phyloP scores from a whole-genome alignment of 2,329 filamentous ascomycete genomes.

The Aspergillus quadrilineatus region DNA sequence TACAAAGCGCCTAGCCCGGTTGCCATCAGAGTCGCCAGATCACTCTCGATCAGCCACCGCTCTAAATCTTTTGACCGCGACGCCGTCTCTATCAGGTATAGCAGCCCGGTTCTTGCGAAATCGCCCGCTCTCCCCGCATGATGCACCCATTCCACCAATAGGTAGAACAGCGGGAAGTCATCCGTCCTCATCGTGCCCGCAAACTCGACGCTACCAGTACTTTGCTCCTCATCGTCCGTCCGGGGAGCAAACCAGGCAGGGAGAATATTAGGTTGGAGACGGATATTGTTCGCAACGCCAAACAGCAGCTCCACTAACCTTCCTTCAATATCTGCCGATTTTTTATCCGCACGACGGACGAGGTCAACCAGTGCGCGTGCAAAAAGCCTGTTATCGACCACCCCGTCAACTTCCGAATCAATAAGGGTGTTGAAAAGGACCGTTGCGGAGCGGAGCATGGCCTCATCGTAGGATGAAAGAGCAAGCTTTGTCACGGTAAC shows the following conservation, averaged over 20 bases:
- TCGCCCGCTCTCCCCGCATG: conserved; percentile 92
- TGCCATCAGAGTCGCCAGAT: conserved; percentile 94
- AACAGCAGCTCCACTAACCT: conserved; percentile 91
- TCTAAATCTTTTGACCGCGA: conserved; percentile 79
- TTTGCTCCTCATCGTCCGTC: conserved; percentile 38
- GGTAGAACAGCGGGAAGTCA: conserved; percentile 93
- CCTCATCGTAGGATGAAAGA: conserved; percentile 77
- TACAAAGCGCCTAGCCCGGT: conserved; percentile 82
- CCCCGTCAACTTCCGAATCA: conserved; percentile 94
- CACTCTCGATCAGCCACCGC: conserved; percentile 95
- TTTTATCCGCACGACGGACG: conserved; percentile 66
- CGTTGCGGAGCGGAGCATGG: conserved; percentile 80
- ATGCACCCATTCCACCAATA: conserved; percentile 94
- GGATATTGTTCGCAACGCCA: conserved; percentile 94
- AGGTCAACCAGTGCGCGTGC: conserved; percentile 85
- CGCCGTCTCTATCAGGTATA: conserved; percentile 94
- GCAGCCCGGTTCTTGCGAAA: conserved; percentile 87
- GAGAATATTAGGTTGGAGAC: conserved; percentile 81
- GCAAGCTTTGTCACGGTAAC: conserved; percentile 87
- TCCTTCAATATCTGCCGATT: conserved; percentile 77
- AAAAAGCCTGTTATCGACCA: conserved; percentile 82
- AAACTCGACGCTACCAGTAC: conserved; percentile 64
- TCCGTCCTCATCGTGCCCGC: conserved; percentile 82
- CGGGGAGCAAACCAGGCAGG: conserved; percentile 84
- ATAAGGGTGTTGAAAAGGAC: conserved; percentile 87